A percentile compares a stretch with the other conserved stretches of the same genome.
These are phyloP conservation scores for Phytophthora pistaciae DNA, from an alignment of 352 stramenopile genomes.

Conservation along the genomic window DNA sequence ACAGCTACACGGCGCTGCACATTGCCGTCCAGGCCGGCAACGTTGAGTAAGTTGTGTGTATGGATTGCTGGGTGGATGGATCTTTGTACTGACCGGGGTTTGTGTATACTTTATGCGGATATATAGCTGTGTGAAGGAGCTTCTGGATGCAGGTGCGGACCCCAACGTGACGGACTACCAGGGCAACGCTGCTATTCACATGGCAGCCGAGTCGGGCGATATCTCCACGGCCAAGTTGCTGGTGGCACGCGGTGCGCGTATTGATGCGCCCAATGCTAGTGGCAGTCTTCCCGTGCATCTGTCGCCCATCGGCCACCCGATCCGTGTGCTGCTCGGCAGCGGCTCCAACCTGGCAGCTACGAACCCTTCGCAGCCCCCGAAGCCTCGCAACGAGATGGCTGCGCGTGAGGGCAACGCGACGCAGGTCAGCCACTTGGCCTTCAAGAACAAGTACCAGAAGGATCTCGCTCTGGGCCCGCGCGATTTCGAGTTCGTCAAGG, in stretches of 20 bases:
- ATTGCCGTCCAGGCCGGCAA: constrained; percentile 79
- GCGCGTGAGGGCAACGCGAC: constrained; percentile 66
- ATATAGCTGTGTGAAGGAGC: constrained; percentile 73
- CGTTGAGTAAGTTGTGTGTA: constrained; percentile 49
- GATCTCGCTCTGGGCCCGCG: constrained; percentile 81
- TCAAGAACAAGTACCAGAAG: constrained; percentile 93
- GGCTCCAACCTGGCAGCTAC: constrained; percentile 74
- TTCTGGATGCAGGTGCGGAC: constrained; percentile 75
- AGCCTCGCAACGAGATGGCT: constrained; percentile 55
- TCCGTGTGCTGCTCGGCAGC: constrained; percentile 83
- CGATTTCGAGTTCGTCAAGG: constrained; percentile 91
- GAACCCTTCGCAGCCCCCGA: constrained; percentile 73
- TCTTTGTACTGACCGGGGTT: constrained; percentile 22
- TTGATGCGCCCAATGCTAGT: constrained; percentile 80
- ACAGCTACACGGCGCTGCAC: constrained; percentile 87
- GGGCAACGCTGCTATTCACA: constrained; percentile 86
- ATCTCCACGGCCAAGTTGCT: constrained; percentile 83
- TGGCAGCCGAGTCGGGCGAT: constrained; percentile 81
- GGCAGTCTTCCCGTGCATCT: constrained; percentile 85
- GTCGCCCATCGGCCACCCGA: constrained; percentile 88
- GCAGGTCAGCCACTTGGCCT: constrained; percentile 84
- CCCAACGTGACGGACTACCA: constrained; percentile 86
- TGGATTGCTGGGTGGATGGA: neutral
- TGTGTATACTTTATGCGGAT: constrained; percentile 4
- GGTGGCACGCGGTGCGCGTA: constrained; percentile 75